Evolutionary conservation across 129 eudicot species (phyloP), one percentile per base, ranked within the genome.

Genomic region (Lactuca saligna): DNA sequence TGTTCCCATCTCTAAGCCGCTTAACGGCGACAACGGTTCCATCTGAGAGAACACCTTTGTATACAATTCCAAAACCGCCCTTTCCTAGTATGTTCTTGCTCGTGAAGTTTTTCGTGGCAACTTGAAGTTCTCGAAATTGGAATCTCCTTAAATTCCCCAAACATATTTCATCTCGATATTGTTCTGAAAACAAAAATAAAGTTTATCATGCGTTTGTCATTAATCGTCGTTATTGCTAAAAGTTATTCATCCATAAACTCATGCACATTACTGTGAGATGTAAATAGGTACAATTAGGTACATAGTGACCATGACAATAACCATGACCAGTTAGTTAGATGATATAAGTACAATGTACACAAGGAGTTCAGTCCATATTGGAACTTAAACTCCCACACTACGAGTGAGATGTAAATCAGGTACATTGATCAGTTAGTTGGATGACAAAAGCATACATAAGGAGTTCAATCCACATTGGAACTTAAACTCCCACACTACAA

Each of bases 1-100:
- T 94, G 54, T 78, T 83, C 7, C 90, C 93, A 65, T 93, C 98
- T 69, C 85, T 88, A 5, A 93, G 89, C 68, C 96, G 81, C 71
- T 93, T 93, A 14, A 93, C 98, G 17, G 98, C 98, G 54, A 93
- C 96, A 58, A 86, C 49, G 5, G 91, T 80, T n/a, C 98, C 98
- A 79, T 93, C 95, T 3, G 73, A 77, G 72, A 93, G 96, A 54
- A 46, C 17, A 37, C 98, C 98, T 82, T 86, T 93, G 82, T 93
- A 93, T 25, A 93, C 98, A 7, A 80, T 82, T 53, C 98, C 98
- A 31, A 88, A 93, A 17, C 98, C 98, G 25, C 98, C 98, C 57
- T 89, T 89, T 13, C 98, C 98, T 35, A 93, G 53, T 65, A 93
- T 79, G 86, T 93, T 77, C 81, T 93, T 93, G 84, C 86, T 85